Conservation (phyloP, 345 rosid genomes). For the Dipteronia dyeriana region DNA sequence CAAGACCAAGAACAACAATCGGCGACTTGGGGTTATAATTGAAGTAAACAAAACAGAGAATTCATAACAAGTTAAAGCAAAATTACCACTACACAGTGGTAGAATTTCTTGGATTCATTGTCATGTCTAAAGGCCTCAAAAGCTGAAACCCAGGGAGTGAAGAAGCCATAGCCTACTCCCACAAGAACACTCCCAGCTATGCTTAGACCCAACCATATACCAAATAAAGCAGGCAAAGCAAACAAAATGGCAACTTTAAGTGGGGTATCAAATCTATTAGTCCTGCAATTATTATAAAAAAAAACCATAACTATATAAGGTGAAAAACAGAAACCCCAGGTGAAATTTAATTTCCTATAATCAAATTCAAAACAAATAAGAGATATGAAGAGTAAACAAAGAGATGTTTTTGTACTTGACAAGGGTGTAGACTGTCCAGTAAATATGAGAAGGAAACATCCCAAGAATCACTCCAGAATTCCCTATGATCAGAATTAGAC, state of each 20-base stretch:
- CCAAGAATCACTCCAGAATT: conserved; percentile 73
- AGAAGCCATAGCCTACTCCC: conserved; percentile 81
- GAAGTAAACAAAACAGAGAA: not conserved
- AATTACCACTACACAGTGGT: conserved; percentile 67
- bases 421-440: conserved; percentile 64
- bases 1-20: not conserved
- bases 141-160: conserved; percentile 82
- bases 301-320: not conserved
- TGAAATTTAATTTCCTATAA: not conserved
- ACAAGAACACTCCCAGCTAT: conserved; percentile 60
- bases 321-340: not conserved
- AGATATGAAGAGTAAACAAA: not conserved
- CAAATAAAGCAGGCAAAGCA: conserved; percentile 66
- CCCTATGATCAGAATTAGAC: conserved; percentile 59
- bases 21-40: not conserved
- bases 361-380: not conserved
- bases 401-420: conserved; percentile 42
- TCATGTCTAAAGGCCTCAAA: conserved; percentile 81
- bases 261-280: conserved; percentile 52
- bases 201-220: conserved; percentile 73
- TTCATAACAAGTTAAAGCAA: not conserved
- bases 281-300: conserved; percentile 44
- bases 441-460: conserved; percentile 68
- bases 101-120: conserved; percentile 55
- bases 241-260: conserved; percentile 63